These are phyloP conservation scores for Pseudogymnoascus sp. DNA, from an alignment of 2,329 filamentous ascomycete species.

Conservation along the genomic window DNA sequence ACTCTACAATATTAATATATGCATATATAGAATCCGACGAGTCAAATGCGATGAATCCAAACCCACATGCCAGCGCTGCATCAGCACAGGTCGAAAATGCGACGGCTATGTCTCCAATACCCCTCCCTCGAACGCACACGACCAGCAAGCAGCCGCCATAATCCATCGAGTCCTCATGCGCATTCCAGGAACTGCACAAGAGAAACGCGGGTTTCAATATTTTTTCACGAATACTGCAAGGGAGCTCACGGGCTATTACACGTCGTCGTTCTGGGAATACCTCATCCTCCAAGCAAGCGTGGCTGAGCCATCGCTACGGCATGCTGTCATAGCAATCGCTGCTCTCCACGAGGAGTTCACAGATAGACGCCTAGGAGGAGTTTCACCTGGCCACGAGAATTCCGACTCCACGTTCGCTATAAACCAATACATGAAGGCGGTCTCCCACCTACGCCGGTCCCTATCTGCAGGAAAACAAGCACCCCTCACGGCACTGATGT, in stretches of 20 bases:
- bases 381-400: neutral
- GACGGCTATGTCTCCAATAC: slow-evolving; percentile 18
- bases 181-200: slow-evolving; percentile 19
- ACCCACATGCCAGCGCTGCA: slow-evolving; percentile 25
- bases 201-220: slow-evolving; percentile 23
- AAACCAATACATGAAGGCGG: slow-evolving; percentile 26
- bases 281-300: slow-evolving; percentile 23
- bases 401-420: slow-evolving; percentile 18
- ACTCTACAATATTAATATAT: neutral
- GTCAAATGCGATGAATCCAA: slow-evolving; percentile 27
- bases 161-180: neutral
- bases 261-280: slow-evolving; percentile 22
- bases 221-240: slow-evolving; percentile 22
- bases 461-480: slow-evolving; percentile 19
- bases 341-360: slow-evolving; percentile 25
- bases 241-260: slow-evolving; percentile 24
- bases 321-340: slow-evolving; percentile 26
- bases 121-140: slow-evolving; percentile 8
- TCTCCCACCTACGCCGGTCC: slow-evolving; percentile 20
- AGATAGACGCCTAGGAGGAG: slow-evolving; percentile 11
- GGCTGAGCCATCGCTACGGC: slow-evolving; percentile 21
- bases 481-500: slow-evolving; percentile 23
- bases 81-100: slow-evolving; percentile 21
- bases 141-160: neutral
- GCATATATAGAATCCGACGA: slow-evolving; percentile 21